Conservation (phyloP, 129 eudicot species). For the Chrysanthemum makinoi region DNA sequence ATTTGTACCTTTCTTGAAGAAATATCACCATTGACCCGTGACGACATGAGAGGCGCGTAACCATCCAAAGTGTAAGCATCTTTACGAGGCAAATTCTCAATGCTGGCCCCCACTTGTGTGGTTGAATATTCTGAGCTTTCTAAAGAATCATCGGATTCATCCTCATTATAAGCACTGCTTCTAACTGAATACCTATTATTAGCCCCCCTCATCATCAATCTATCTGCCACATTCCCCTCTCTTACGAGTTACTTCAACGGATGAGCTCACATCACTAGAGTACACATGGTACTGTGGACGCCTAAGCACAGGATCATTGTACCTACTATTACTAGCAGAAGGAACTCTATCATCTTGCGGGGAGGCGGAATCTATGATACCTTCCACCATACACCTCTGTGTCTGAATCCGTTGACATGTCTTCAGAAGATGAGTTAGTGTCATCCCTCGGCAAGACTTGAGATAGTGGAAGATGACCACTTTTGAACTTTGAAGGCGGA, state of each 20-base stretch:
- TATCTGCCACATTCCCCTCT: constrained; percentile 41
- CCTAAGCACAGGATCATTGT: constrained; percentile 36
- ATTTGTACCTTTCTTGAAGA: constrained; percentile 27
- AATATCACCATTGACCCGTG: constrained; percentile 22
- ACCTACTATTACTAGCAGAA: constrained; percentile 31
- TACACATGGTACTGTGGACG: constrained; percentile 54
- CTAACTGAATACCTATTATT: constrained; percentile 51
- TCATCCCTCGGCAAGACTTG: constrained; percentile 53
- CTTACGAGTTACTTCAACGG: constrained; percentile 45
- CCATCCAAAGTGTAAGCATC: constrained; percentile 40
- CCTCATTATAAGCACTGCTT: constrained; percentile 59
- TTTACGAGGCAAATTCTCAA: constrained; percentile 36
- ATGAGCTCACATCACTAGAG: constrained; percentile 68
- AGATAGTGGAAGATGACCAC: constrained; percentile 63
- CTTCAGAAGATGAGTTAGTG: constrained; percentile 56
- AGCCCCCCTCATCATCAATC: constrained; percentile 52
- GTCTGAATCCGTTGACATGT: constrained; percentile 65
- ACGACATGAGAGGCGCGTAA: constrained; percentile 26
- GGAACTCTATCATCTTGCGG: constrained; percentile 63
- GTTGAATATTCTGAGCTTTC: constrained; percentile 74
- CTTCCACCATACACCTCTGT: constrained; percentile 75
- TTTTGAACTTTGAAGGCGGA: constrained; percentile 56
- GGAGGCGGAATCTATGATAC: constrained; percentile 73
- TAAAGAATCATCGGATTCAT: constrained; percentile 63
- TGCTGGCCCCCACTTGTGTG: constrained; percentile 50